Conservation (phyloP, 139 green algal species). For the Picochlorum costavermella region DNA sequence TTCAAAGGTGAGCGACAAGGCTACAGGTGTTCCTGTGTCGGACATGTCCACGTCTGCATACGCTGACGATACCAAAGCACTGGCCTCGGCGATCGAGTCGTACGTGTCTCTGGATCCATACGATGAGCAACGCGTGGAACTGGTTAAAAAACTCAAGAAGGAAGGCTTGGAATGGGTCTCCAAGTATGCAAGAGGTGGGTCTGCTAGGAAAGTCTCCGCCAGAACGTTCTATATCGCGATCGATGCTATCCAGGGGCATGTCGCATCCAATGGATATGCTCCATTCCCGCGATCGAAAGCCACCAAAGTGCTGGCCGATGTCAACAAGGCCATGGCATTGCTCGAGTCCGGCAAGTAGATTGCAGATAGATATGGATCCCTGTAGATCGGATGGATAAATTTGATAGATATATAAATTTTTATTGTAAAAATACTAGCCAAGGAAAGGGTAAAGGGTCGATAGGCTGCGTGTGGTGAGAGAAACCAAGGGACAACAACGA, state of each 20-base stretch:
- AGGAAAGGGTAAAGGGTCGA: too few relatives aligned
- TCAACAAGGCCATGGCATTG: conserved; percentile 23
- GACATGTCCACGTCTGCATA: conserved; percentile 3
- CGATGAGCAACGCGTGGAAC: background rate
- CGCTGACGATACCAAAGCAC: conserved; percentile 7
- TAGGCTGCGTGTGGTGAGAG: too few relatives aligned
- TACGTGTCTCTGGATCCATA: conserved; percentile 8
- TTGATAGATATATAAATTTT: too few relatives aligned
- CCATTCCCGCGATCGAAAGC: conserved; percentile 37
- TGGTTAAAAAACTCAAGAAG: conserved; percentile 37
- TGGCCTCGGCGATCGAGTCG: conserved; percentile 3
- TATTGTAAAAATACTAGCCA: too few relatives aligned
- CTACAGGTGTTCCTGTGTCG: conserved; percentile 10
- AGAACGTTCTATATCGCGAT: conserved; percentile 47
- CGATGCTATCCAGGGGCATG: conserved; percentile 41
- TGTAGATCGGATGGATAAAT: too few relatives aligned
- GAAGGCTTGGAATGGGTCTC: conserved; percentile 33
- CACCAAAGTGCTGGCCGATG: conserved; percentile 21
- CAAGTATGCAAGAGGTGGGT: conserved; percentile 49
- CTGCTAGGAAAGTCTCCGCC: conserved; percentile 32
- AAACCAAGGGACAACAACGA: too few relatives aligned
- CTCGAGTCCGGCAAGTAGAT: conserved; percentile 26
- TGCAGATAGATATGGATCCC: too few relatives aligned
- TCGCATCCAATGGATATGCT: conserved; percentile 37
- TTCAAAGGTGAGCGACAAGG: background rate